These are phyloP conservation scores for Spergularia azorica DNA, from an alignment of 179 eudicot species.

Conservation along the genomic window DNA sequence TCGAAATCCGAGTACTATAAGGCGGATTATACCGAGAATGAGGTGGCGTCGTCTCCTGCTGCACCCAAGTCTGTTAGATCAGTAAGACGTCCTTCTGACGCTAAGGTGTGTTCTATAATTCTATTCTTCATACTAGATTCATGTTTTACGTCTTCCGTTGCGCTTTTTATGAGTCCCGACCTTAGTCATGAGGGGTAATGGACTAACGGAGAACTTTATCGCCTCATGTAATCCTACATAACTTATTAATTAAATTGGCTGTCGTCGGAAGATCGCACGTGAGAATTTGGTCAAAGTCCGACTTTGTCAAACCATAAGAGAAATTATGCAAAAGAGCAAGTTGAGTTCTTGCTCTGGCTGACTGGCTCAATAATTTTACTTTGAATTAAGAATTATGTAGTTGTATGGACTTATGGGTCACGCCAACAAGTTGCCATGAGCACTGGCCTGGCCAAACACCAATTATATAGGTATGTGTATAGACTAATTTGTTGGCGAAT, in stretches of 20 bases:
- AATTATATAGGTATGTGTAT: neutral
- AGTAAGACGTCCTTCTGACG: neutral
- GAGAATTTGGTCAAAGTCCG: neutral
- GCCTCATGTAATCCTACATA: no score
- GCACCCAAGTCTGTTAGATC: constrained; percentile 18
- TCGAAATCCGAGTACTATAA: neutral
- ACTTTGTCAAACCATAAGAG: neutral
- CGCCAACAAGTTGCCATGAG: constrained; percentile 2
- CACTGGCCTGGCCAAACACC: neutral
- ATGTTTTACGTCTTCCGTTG: no score
- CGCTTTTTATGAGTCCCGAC: no score
- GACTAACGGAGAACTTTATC: no score
- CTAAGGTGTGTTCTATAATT: neutral
- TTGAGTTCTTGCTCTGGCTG: neutral
- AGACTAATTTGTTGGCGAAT: neutral
- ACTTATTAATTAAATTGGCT: no score
- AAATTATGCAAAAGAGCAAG: neutral
- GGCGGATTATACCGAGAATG: neutral
- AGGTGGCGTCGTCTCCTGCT: neutral
- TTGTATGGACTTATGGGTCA: neutral
- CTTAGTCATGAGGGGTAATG: no score
- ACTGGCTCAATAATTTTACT: neutral
- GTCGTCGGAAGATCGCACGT: no score
- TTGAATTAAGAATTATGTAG: neutral
- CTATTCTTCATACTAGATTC: no score